Conservation (phyloP, 2,329 filamentous ascomycete species). For the Lomentospora prolificans region DNA sequence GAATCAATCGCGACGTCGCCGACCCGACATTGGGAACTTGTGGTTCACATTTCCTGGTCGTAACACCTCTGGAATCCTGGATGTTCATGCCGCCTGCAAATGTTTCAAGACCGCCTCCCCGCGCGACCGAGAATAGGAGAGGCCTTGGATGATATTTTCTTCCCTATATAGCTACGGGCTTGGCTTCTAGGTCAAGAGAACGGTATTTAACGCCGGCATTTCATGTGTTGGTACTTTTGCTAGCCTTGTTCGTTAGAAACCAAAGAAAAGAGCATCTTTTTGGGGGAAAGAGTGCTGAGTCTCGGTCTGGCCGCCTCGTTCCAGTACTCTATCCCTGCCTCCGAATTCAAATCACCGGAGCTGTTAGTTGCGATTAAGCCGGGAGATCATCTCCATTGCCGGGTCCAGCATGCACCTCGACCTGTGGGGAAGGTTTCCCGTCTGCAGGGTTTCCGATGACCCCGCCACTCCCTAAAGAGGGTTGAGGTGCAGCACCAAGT, state of each 20-base stretch:
- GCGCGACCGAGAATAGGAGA: not conserved
- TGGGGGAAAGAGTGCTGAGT: no score
- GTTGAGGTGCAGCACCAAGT: not conserved
- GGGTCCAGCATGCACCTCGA: not conserved
- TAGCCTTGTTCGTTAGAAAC: no score
- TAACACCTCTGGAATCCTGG: not conserved
- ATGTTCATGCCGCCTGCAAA: not conserved
- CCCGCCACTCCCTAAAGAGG: no score
- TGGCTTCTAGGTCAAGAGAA: no score
- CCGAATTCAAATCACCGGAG: no score
- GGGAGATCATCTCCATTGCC: not conserved
- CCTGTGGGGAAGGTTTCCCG: not conserved
- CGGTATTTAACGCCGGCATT: no score
- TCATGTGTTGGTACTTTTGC: no score
- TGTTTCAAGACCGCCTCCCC: not conserved
- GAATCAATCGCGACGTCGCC: constrained; percentile 1
- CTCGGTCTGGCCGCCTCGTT: no score
- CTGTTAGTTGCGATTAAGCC: not conserved
- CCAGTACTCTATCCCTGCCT: no score
- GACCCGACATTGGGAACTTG: not conserved
- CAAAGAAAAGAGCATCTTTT: no score
- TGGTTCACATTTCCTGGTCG: constrained; percentile 1
- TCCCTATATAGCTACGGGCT: no score
- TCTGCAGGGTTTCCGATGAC: not conserved
- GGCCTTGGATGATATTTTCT: no score